Percentiles rank a stretch among this genome's conserved stretches.
Evolutionary conservation across 208 protist species (phyloP).

Genomic region (Leishmania aethiopica): DNA sequence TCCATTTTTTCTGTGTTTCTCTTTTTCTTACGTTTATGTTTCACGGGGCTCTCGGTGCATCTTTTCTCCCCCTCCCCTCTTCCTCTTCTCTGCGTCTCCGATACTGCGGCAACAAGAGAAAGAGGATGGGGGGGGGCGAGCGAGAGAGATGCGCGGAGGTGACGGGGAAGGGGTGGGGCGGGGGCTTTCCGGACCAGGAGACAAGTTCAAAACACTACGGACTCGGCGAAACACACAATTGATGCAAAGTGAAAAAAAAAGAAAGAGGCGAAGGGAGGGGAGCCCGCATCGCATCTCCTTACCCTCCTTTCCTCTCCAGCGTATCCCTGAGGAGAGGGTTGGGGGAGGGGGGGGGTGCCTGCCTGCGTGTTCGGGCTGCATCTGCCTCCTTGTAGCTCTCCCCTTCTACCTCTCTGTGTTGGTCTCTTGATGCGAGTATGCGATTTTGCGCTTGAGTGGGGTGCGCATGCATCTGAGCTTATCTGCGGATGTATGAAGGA

Average conservation of each 20-base stretch:
- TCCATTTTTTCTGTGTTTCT: neutral
- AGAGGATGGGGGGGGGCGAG: neutral
- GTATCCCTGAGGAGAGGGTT: neutral
- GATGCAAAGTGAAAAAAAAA: neutral
- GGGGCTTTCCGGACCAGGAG: neutral
- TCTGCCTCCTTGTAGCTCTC: neutral
- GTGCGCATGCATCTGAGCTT: neutral
- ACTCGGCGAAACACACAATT: neutral
- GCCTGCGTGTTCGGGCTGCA: neutral
- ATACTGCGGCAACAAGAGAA: neutral
- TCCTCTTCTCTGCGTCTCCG: neutral
- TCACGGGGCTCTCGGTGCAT: neutral
- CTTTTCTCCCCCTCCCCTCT: neutral
- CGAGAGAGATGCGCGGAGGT: neutral
- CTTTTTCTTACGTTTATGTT: too few relatives aligned
- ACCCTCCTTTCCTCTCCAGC: neutral
- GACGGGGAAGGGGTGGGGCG: neutral
- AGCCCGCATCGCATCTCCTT: neutral
- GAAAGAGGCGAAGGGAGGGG: neutral
- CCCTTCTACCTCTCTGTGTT: neutral
- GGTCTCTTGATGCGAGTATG: neutral
- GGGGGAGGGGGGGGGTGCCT: neutral
- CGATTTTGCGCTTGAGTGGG: neutral
- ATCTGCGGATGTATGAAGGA: neutral
- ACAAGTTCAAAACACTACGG: neutral